phyloP scores from a whole-genome alignment of 169 alveolate species.

The Amoebophrya sp. region DNA sequence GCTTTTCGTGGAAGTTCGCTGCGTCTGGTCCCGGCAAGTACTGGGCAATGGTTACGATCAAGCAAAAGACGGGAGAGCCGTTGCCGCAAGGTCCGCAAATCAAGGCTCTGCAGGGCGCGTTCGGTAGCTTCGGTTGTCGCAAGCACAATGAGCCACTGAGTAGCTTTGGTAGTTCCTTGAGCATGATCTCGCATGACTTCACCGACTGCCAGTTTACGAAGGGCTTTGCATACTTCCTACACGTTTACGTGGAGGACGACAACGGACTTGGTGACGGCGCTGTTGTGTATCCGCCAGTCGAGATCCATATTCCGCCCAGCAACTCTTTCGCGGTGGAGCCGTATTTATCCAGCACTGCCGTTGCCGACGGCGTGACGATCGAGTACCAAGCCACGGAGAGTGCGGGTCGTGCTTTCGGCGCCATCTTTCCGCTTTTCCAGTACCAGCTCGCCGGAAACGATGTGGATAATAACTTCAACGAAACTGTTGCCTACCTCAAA shows the following conservation, averaged over 20 bases:
- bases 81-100: background rate
- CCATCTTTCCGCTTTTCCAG: background rate
- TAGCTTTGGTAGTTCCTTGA: background rate
- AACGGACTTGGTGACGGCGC: conserved; percentile 30
- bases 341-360: background rate
- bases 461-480: background rate
- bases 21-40: background rate
- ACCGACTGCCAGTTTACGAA: background rate
- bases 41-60: conserved; percentile 22
- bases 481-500: background rate
- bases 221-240: conserved; percentile 22
- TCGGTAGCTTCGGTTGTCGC: background rate
- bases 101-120: background rate
- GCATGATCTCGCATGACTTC: background rate
- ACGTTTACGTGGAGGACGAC: conserved; percentile 37
- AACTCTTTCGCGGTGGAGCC: background rate
- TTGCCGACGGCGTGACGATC: background rate
- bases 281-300: conserved; percentile 6
- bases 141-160: background rate
- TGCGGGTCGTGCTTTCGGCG: background rate
- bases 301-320: background rate
- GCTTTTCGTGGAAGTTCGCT: background rate
- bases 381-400: conserved; percentile 6
- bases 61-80: background rate
- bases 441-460: background rate